Conservation (phyloP, 148 eudicot species). For the Pouteria glomerata region DNA sequence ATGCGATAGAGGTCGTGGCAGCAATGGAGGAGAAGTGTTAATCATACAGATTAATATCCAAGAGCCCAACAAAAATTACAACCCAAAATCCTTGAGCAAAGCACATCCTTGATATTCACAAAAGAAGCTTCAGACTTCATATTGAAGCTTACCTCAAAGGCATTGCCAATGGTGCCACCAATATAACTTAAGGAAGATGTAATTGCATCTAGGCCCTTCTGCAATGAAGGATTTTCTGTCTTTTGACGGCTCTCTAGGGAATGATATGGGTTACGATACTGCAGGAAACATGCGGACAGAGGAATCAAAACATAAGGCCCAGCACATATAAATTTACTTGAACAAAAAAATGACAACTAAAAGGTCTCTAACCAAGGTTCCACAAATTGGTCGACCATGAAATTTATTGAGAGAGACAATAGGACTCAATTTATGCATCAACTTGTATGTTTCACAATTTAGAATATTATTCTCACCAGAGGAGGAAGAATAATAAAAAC, state of each 20-base stretch:
- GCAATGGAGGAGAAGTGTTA: neutral
- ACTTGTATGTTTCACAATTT: neutral
- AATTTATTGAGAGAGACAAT: neutral
- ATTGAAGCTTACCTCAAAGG: constrained; percentile 58
- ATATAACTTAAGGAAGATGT: constrained; percentile 61
- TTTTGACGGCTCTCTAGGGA: constrained; percentile 32
- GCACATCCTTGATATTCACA: neutral
- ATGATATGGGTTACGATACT: constrained; percentile 29
- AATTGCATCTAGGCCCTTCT: constrained; percentile 64
- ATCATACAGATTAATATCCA: neutral
- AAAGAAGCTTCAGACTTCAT: neutral
- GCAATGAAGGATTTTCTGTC: constrained; percentile 47
- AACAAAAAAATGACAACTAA: neutral
- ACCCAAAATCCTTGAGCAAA: neutral
- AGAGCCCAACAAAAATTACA: neutral
- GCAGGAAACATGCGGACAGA: constrained; percentile 12
- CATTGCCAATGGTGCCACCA: constrained; percentile 68
- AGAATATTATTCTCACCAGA: neutral
- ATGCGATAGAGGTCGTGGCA: neutral
- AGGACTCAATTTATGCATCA: neutral
- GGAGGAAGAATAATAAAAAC: neutral
- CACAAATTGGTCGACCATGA: neutral
- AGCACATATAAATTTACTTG: neutral
- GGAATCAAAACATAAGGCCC: neutral
- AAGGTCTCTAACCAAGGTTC: neutral